phyloP scores from a whole-genome alignment of 805 yeast species.

The Wickerhamiella vanderwaltii region DNA sequence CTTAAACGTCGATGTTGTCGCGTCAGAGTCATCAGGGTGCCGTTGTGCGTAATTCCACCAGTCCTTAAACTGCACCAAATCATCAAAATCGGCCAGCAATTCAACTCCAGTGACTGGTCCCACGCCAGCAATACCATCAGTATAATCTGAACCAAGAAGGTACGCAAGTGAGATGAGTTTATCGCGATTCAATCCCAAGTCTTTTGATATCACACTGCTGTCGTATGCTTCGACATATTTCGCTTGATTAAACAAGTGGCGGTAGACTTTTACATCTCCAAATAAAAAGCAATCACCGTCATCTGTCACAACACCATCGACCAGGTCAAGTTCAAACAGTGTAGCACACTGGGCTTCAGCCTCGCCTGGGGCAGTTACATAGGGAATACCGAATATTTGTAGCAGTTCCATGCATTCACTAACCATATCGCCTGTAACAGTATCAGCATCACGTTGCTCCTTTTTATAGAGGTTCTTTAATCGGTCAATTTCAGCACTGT shows the following conservation, averaged over 20 bases:
- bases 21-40: constrained; percentile 24
- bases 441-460: constrained; percentile 80
- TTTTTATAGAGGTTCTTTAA: constrained; percentile 51
- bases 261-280: constrained; percentile 72
- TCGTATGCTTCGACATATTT: constrained; percentile 81
- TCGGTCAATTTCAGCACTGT: constrained; percentile 25
- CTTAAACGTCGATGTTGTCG: constrained; percentile 32
- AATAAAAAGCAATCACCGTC: constrained; percentile 94
- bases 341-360: constrained; percentile 98
- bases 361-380: constrained; percentile 93
- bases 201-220: constrained; percentile 42
- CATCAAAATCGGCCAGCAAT: constrained; percentile 72
- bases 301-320: constrained; percentile 93
- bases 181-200: constrained; percentile 50
- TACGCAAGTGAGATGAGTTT: constrained; percentile 71
- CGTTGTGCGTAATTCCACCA: constrained; percentile 50
- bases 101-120: constrained; percentile 94
- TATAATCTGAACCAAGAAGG: constrained; percentile 86
- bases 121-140: constrained; percentile 81
- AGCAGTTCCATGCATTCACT: constrained; percentile 81
- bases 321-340: constrained; percentile 50
- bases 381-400: constrained; percentile 85
- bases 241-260: constrained; percentile 89
- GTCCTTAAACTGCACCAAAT: constrained; percentile 29
- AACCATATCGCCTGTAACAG: constrained; percentile 76